Conservation (phyloP, 306 rosid species). For the Cucurbita ficifolia region DNA sequence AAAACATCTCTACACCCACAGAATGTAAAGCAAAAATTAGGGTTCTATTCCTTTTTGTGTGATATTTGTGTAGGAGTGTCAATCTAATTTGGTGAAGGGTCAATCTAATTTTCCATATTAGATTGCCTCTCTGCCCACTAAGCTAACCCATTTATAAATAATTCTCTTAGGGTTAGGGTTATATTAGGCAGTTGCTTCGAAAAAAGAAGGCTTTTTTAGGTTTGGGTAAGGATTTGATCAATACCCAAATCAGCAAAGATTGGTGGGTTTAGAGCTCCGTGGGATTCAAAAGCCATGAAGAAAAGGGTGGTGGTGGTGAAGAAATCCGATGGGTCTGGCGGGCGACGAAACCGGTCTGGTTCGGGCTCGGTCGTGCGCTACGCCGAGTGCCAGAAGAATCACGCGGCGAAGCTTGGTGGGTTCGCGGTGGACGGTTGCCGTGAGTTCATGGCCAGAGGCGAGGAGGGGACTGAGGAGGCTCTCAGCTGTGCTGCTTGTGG, state of each 20-base stretch:
- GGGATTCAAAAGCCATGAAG: slow-evolving; percentile 35
- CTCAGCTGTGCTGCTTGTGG: slow-evolving; percentile 82
- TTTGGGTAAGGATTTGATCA: slow-evolving; percentile 1
- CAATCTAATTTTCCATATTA: not conserved
- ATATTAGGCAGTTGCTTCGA: not conserved
- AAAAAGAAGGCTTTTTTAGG: too few species aligned
- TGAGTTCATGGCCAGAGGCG: slow-evolving; percentile 66
- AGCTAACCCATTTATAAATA: not conserved
- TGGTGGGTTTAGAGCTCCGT: not conserved
- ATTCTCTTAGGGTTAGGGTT: slow-evolving; percentile 10
- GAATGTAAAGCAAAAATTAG: not conserved
- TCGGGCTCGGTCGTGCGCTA: slow-evolving; percentile 26
- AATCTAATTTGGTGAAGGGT: slow-evolving; percentile 11
- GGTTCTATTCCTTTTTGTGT: not conserved
- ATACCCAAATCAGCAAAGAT: not conserved
- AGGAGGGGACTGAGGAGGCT: slow-evolving; percentile 43
- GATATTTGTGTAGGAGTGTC: not conserved
- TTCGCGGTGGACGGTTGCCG: slow-evolving; percentile 85
- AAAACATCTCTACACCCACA: not conserved
- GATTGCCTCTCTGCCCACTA: not conserved
- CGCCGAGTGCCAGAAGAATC: slow-evolving; percentile 84
- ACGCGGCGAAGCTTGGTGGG: slow-evolving; percentile 75
- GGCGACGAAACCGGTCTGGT: slow-evolving; percentile 4
- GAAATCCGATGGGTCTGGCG: slow-evolving; percentile 16
- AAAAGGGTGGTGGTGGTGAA: slow-evolving; percentile 61